phyloP scores from a whole-genome alignment of 176 grass and related monocot genomes.

The Lolium perenne region DNA sequence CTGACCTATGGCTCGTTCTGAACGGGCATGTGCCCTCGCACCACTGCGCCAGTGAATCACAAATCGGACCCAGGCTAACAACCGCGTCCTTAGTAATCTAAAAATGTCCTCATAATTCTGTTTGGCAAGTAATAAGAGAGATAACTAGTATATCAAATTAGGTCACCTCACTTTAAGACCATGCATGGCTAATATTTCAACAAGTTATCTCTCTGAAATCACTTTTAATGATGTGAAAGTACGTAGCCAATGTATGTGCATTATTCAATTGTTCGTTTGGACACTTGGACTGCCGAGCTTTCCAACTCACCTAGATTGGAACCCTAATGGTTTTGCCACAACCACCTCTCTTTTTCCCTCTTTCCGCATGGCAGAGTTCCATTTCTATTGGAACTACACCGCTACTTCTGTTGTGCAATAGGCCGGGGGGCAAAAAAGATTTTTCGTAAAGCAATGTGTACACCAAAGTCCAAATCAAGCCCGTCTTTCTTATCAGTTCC shows the following conservation, averaged over 20 bases:
- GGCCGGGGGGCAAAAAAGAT: not conserved
- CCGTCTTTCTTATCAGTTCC: not conserved
- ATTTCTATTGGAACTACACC: not conserved
- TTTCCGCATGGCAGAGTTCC: constrained; percentile 22
- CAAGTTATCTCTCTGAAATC: not conserved
- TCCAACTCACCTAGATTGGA: constrained; percentile 41
- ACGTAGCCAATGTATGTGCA: not conserved
- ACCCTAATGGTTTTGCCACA: constrained; percentile 47
- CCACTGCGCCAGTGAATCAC: too few species aligned
- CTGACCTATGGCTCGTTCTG: too few species aligned
- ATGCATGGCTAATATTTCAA: not conserved
- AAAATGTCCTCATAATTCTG: too few species aligned
- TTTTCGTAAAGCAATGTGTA: not conserved
- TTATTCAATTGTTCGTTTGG: not conserved
- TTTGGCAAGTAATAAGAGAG: too few species aligned
- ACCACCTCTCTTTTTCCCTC: not conserved
- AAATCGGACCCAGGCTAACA: too few species aligned
- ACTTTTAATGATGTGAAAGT: not conserved
- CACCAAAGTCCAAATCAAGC: not conserved
- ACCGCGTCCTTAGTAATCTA: too few species aligned
- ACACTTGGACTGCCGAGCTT: constrained; percentile 43
- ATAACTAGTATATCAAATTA: not conserved
- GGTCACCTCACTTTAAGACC: not conserved
- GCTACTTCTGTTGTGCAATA: not conserved
- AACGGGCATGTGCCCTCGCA: too few species aligned